These are phyloP conservation scores for Rhytidhysteron rufulum DNA, from an alignment of 2,329 filamentous ascomycete species.

Conservation along the genomic window DNA sequence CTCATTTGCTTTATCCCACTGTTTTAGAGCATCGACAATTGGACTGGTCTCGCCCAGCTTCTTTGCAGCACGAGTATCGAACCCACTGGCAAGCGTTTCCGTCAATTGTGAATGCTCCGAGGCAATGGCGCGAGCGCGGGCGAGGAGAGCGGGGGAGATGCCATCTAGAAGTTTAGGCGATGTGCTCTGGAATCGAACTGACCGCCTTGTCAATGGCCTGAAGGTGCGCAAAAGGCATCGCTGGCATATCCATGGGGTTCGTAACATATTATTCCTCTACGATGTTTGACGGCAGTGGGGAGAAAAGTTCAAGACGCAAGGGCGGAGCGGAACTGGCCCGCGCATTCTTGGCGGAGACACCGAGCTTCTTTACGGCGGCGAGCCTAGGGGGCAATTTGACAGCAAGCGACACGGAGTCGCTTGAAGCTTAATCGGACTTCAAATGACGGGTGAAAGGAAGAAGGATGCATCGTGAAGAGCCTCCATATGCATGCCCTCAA, in stretches of 20 bases:
- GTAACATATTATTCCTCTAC: constrained; percentile 38
- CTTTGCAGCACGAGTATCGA: constrained; percentile 55
- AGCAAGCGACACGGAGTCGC: too few relatives aligned
- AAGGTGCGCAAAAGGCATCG: constrained; percentile 41
- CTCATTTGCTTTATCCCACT: constrained; percentile 57
- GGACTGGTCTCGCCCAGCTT: constrained; percentile 53
- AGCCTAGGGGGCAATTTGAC: neutral
- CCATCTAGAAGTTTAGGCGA: constrained; percentile 21
- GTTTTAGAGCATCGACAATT: constrained; percentile 50
- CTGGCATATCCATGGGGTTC: constrained; percentile 44
- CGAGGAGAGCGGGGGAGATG: constrained; percentile 54
- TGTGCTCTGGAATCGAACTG: constrained; percentile 25
- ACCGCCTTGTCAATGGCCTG: constrained; percentile 26
- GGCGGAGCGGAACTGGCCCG: neutral
- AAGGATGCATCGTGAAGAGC: too few relatives aligned
- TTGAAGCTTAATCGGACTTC: too few relatives aligned
- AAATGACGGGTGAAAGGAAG: too few relatives aligned
- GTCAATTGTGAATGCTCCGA: constrained; percentile 54
- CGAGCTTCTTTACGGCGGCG: neutral
- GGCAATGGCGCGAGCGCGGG: constrained; percentile 53
- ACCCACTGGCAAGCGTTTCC: constrained; percentile 50
- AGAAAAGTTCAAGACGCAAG: too few relatives aligned
- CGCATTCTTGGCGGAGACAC: neutral
- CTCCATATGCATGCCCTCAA: neutral
- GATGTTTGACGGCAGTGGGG: too few relatives aligned